These are phyloP conservation scores for Aspergillus melleus DNA, from an alignment of 2,329 filamentous ascomycete species.

Conservation along the genomic window DNA sequence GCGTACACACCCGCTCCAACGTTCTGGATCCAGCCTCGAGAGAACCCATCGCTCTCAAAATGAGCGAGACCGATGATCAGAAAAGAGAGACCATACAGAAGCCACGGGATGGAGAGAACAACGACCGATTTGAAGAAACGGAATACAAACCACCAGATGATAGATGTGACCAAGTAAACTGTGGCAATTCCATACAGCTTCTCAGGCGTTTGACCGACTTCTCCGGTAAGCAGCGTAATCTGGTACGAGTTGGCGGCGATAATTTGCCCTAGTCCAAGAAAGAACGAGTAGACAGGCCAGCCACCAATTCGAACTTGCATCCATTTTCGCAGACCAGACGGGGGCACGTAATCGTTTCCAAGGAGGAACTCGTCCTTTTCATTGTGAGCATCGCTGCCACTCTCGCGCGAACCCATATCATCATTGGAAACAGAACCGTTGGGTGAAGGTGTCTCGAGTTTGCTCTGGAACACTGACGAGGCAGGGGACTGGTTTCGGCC, in stretches of 20 bases:
- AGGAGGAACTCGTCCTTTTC: constrained; percentile 58
- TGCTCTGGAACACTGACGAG: constrained; percentile 33
- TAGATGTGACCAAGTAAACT: constrained; percentile 59
- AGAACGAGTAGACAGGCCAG: constrained; percentile 64
- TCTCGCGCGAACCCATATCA: constrained; percentile 33
- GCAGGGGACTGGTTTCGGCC: constrained; percentile 49
- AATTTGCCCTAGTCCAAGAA: constrained; percentile 63
- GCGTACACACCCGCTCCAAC: constrained; percentile 63
- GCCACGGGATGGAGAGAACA: constrained; percentile 61
- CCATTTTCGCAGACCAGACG: constrained; percentile 56
- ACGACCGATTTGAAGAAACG: constrained; percentile 58
- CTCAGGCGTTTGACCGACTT: constrained; percentile 58
- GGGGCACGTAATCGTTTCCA: constrained; percentile 56
- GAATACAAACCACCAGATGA: constrained; percentile 65
- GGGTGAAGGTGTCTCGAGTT: constrained; percentile 35
- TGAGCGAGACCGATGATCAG: constrained; percentile 63
- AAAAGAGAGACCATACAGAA: constrained; percentile 64
- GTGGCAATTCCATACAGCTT: constrained; percentile 62
- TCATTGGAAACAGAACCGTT: constrained; percentile 45
- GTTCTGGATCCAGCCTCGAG: constrained; percentile 58
- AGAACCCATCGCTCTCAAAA: constrained; percentile 43
- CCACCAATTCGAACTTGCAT: constrained; percentile 61
- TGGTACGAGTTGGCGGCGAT: constrained; percentile 68
- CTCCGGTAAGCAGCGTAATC: constrained; percentile 65
- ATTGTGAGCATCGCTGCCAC: constrained; percentile 37